Evolutionary conservation across 768 basidiomycete genomes (phyloP).

Genomic region (Pisolithus tinctorius): DNA sequence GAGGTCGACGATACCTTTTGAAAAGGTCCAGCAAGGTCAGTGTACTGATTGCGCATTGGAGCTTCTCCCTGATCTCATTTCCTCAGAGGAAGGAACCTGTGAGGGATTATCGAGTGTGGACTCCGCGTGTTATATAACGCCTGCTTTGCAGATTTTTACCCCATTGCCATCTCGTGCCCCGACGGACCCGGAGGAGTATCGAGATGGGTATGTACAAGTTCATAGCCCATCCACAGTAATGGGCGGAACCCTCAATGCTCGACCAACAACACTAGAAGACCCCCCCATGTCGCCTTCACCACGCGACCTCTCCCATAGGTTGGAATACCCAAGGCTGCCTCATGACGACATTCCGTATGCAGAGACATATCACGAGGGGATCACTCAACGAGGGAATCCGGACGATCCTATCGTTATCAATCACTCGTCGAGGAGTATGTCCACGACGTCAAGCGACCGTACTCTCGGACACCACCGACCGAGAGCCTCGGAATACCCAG

Average conservation of each 20-base stretch:
- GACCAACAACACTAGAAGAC: conserved; percentile 19
- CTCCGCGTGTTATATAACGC: conserved; percentile 5
- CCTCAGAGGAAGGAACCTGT: conserved; percentile 27
- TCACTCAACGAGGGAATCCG: conserved; percentile 9
- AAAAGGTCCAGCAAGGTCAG: conserved; percentile 23
- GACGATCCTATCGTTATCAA: conserved; percentile 19
- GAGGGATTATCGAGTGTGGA: conserved; percentile 7
- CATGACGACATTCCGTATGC: conserved; percentile 9
- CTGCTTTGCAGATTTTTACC: conserved; percentile 21
- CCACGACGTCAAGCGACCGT: conserved; percentile 22
- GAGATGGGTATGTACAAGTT: conserved; percentile 26
- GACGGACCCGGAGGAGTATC: conserved; percentile 23
- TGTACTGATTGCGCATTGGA: not conserved
- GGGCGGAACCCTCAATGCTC: conserved; percentile 28
- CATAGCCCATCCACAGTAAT: conserved; percentile 25
- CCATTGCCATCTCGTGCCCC: conserved; percentile 27
- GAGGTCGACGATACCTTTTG: conserved; percentile 18
- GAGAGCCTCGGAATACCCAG: conserved; percentile 15
- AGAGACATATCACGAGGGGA: conserved; percentile 17
- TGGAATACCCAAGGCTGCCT: conserved; percentile 19
- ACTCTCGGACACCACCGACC: conserved; percentile 24
- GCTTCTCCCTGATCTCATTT: conserved; percentile 9
- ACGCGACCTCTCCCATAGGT: conserved; percentile 16
- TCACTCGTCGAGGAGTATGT: conserved; percentile 13
- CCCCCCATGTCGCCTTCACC: conserved; percentile 14